These are phyloP conservation scores for Saururus chinensis DNA, from an alignment of 164 flowering plant genomes.

Conservation along the genomic window DNA sequence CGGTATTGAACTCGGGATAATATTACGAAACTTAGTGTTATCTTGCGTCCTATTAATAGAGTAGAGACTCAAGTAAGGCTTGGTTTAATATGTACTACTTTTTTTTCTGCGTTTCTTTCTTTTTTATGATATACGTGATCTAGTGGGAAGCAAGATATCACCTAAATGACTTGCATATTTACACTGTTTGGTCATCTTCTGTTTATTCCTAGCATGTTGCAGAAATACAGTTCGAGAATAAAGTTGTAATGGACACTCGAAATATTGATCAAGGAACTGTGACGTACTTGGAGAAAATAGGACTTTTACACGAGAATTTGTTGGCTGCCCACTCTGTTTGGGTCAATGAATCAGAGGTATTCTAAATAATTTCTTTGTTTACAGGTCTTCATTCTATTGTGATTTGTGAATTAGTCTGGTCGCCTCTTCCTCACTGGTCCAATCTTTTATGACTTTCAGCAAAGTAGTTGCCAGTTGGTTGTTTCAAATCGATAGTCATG, in stretches of 20 bases:
- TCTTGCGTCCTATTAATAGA: too few species aligned
- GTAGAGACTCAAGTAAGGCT: not conserved
- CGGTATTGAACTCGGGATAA: not conserved
- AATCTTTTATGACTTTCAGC: too few species aligned
- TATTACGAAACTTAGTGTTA: too few species aligned
- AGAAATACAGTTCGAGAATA: constrained; percentile 79
- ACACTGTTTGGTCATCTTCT: not conserved
- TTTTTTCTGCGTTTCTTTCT: too few species aligned
- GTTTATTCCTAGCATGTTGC: constrained; percentile 62
- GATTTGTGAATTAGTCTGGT: not conserved
- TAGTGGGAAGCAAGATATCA: not conserved
- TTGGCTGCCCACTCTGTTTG: constrained; percentile 85
- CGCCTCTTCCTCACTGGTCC: not conserved
- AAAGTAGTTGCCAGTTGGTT: too few species aligned
- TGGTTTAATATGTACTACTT: not conserved
- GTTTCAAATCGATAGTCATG: too few species aligned
- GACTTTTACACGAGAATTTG: constrained; percentile 49
- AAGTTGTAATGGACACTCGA: constrained; percentile 37
- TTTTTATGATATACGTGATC: not conserved
- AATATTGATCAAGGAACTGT: constrained; percentile 81
- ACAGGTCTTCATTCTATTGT: not conserved
- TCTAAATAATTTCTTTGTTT: not conserved
- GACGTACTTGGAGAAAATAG: constrained; percentile 64
- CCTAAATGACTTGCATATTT: not conserved
- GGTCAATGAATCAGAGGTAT: constrained; percentile 64